Base-by-base conservation (phyloP, 345 rosid genomes). In the Eucalyptus leucophloia region DNA sequence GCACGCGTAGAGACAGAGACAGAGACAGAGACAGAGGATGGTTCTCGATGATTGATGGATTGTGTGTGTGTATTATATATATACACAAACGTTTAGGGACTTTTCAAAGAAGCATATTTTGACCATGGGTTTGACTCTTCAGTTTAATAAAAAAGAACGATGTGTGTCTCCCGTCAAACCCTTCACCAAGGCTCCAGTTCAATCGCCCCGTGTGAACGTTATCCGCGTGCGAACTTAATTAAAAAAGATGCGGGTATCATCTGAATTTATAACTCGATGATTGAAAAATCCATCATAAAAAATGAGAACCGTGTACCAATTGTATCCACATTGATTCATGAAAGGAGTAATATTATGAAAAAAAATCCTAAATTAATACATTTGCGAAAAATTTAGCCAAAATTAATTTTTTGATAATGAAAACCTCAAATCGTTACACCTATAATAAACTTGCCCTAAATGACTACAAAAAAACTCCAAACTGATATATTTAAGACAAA, bases 351-450 rank as follows among this genome's bases (percentile, higher is more conserved):
- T 19, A 4, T 19, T 53, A 53, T 0, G 0, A 8, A 8, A 8
- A 8, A 51, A 53, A 21, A 53, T 0, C 4, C 0, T 53, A 53
- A 21, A 53, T 0, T 53, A 21, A 4, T 53, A 53, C 0, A 53
- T 1, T 51, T 21, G 0, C 11, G 5, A 53, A 0, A 53, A 53
- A 53, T 53, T 53, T 19, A 53, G 2, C 0, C 1, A 53, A 53
- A 53, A 53, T 53, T 53, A 53, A 19, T 53, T 53, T 19, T 53
- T 53, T 53, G 0, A 53, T 53, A 4, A 19, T 0, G 2, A 53
- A 53, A 53, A 53, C 0, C 5, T 19, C 9, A 19, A 19, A 21
- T 21, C 11, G 5, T 0, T 53, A 53, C 24, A 53, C 0, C 1
- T 53, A 19, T 19, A 4, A 19, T 53, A 19, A 53, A 53, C 9